Evolutionary conservation across 352 stramenopile species (phyloP).

Genomic region (Phytophthora hibernalis): DNA sequence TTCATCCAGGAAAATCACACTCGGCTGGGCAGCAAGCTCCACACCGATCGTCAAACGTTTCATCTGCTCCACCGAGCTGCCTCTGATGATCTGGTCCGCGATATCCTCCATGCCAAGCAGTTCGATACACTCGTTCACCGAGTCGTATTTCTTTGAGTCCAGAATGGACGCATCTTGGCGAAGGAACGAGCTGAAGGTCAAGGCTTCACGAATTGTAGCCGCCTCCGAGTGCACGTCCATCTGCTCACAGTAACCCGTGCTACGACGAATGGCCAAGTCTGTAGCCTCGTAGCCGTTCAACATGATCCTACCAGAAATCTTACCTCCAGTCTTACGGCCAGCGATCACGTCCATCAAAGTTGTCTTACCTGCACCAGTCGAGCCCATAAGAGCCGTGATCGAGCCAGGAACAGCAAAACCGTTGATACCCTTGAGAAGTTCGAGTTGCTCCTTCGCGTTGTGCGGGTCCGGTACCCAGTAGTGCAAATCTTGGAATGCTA

Average conservation of each 20-base stretch:
- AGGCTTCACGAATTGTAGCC: background rate
- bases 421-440: conserved; percentile 76
- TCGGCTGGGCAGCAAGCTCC: conserved; percentile 88
- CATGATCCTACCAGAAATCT: conserved; percentile 48
- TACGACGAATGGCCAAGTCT: conserved; percentile 35
- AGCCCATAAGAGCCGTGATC: conserved; percentile 64
- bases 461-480: conserved; percentile 33
- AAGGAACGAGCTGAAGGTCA: conserved; percentile 85
- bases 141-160: too few species aligned
- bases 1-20: conserved; percentile 89
- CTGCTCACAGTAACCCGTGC: conserved; percentile 28
- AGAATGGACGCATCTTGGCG: conserved; percentile 34
- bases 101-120: conserved; percentile 41
- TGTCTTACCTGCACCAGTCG: conserved; percentile 79
- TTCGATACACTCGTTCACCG: conserved; percentile 46
- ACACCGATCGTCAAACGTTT: conserved; percentile 87
- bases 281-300: conserved; percentile 71
- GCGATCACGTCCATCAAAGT: conserved; percentile 65
- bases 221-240: conserved; percentile 85
- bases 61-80: conserved; percentile 54
- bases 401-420: conserved; percentile 49
- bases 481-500: conserved; percentile 48
- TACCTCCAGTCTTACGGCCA: conserved; percentile 70
- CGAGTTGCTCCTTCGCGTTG: conserved; percentile 32
- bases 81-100: conserved; percentile 47